Evolutionary conservation across 83 land plant species (phyloP).

Genomic region (Thuja plicata): DNA sequence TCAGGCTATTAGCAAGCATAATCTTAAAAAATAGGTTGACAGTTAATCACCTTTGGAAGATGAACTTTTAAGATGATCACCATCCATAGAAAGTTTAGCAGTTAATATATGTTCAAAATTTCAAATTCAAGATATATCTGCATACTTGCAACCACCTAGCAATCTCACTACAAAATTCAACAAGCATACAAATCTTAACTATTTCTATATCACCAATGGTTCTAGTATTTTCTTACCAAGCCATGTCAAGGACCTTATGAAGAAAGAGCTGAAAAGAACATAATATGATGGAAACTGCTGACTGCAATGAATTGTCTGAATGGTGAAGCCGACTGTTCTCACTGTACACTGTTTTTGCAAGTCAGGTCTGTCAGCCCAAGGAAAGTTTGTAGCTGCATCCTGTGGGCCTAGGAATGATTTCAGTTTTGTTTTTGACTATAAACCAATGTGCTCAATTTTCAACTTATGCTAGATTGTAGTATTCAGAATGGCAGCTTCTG

Average conservation of each 20-base stretch:
- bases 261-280: slow-evolving; percentile 15
- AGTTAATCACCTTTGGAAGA: not conserved
- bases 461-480: slow-evolving; percentile 15
- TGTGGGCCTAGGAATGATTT: slow-evolving; percentile 11
- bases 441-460: slow-evolving; percentile 14
- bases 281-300: slow-evolving; percentile 17
- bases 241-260: slow-evolving; percentile 12
- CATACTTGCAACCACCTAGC: not conserved
- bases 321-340: slow-evolving; percentile 9
- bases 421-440: slow-evolving; percentile 13
- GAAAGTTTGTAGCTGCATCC: slow-evolving; percentile 11
- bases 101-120: not conserved
- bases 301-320: slow-evolving; percentile 13
- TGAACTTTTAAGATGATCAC: not conserved
- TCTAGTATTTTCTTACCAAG: slow-evolving; percentile 16
- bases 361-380: slow-evolving; percentile 15
- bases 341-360: slow-evolving; percentile 1
- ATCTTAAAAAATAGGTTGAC: not conserved
- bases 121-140: not conserved
- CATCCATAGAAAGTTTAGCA: not conserved
- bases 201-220: slow-evolving; percentile 6
- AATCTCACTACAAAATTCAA: not conserved
- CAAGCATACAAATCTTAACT: not conserved
- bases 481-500: slow-evolving; percentile 12
- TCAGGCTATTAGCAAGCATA: not conserved